Conservation (phyloP, 345 rosid genomes). For the Hibiscus syriacus region DNA sequence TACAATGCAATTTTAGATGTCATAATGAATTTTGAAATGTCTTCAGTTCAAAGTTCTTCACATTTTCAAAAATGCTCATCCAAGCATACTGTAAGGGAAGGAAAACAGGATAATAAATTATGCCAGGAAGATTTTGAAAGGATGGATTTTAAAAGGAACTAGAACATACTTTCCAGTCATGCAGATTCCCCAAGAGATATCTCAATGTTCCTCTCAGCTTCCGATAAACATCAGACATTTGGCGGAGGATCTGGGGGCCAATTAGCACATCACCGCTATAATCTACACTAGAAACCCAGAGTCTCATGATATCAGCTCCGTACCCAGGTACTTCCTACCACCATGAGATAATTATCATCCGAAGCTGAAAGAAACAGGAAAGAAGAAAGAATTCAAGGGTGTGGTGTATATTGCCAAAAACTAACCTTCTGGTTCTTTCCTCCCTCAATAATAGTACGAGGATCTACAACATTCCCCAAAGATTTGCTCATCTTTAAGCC, state of each 20-base stretch:
- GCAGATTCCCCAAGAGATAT: slow-evolving; percentile 88
- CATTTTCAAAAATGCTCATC: background rate
- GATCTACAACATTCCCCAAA: slow-evolving; percentile 89
- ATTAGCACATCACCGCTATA: slow-evolving; percentile 78
- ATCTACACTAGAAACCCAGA: slow-evolving; percentile 99
- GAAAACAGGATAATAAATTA: background rate
- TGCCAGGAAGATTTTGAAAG: background rate
- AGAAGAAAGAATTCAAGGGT: background rate
- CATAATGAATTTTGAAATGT: background rate
- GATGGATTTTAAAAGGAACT: background rate
- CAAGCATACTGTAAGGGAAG: background rate
- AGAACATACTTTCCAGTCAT: slow-evolving; percentile 79
- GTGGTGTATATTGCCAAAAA: background rate
- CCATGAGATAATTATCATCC: slow-evolving; percentile 18
- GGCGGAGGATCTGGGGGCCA: slow-evolving; percentile 78
- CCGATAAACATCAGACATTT: slow-evolving; percentile 89
- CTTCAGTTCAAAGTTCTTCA: background rate
- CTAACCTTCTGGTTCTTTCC: slow-evolving; percentile 74
- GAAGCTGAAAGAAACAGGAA: slow-evolving; percentile 1
- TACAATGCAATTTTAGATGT: background rate
- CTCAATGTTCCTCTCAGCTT: slow-evolving; percentile 88
- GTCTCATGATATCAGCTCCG: slow-evolving; percentile 91
- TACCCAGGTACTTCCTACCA: slow-evolving; percentile 86
- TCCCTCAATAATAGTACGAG: slow-evolving; percentile 70
- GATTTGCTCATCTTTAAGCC: slow-evolving; percentile 99